Evolutionary conservation across 1,284 basidiomycete genomes (phyloP), one percentile per base, ranked within the genome.

Genomic region (Tylopilus sp.): DNA sequence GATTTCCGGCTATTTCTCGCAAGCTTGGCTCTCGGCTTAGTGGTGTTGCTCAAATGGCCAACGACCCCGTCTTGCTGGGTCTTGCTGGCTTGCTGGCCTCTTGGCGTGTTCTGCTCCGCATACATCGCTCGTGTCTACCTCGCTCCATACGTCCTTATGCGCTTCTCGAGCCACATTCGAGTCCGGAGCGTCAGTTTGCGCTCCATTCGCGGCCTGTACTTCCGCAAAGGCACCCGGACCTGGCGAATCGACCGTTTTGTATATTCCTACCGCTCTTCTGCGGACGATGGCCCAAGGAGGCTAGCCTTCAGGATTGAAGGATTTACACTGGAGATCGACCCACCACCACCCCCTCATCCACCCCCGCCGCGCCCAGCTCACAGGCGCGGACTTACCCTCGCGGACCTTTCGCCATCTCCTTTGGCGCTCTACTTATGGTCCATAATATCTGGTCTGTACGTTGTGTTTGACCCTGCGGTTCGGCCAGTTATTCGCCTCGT

Each of bases 181-280:
- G 74, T 87, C 26, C 76, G 81, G 36, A 87, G 83, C 59, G 74
- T 89, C 48, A 89, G 87, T 61, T 69, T 86, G 36, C 78, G 84
- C 45, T 89, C 87, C 21, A 79, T 89, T 54, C 80, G 84, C 40
- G 86, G 87, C 21, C 70, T 89, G 31, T 87, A 84, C 66, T 75
- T 87, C 50, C 75, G 77, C 42, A 71, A 70, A 35, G 79, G 81
- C 35, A 67, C 64, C 44, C 70, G 74, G 46, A 79, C 74, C 34
- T 77, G 78, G 68, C 76, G 73, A 36, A 71, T 84, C 12, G 85
- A 89, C 49, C 81, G 87, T 45, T 77, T 89, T 44, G 77, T 81
- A 34, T 80, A 82, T 58, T 72, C 75, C 41, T 81, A 74, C 55
- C 66, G 75, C 60, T 71, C 77, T 16, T 73, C 71, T 15, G 64